Evolutionary conservation across 345 rosid genomes (phyloP), one percentile per base, ranked within the genome.

Genomic region (Citrus hindsii): DNA sequence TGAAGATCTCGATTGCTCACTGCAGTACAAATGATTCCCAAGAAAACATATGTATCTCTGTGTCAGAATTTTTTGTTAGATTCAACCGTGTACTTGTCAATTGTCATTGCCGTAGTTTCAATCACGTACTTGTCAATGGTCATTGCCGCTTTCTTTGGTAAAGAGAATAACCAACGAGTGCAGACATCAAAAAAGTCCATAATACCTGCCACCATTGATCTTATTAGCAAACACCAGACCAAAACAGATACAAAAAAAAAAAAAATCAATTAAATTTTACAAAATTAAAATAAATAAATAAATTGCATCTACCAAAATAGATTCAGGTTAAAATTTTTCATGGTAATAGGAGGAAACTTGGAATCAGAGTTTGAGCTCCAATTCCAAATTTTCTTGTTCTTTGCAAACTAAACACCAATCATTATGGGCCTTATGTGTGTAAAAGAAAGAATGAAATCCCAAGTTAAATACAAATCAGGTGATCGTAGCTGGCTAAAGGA

Each of bases 181-280:
- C 97, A 72, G 98, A 97, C 98, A 97, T 97, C 76, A 97, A 77
- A 82, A 97, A 94, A 2, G 99, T 94, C 99, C 98, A 97, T 13
- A 97, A 80, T 32, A 97, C 97, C 99, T 97, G 91, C 79, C 38
- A 42, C 32, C 30, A 33, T 28, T 22, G 38, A 59, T 65, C 76
- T 14, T 35, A 25, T n/a, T 46, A 46, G 51, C 28, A 59, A 67
- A 62, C n/a, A 3, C 67, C 53, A 55, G 24, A 74, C 2, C 19
- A 30, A 40, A n/a, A 37, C n/a, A 33, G 14, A 5, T 25, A 7
- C 32, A 68, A 2, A 14, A 5, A 32, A 2, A 14, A 5, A 32
- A 7, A 14, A 38, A 59, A 27, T 12, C 0, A 51, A 69, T 9
- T n/a, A 21, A 14, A 21, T 12, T 46, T 13, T 46, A 1, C 51